These are phyloP conservation scores for Aspergillus uvarum DNA, from an alignment of 2,329 filamentous ascomycete genomes.

Conservation along the genomic window DNA sequence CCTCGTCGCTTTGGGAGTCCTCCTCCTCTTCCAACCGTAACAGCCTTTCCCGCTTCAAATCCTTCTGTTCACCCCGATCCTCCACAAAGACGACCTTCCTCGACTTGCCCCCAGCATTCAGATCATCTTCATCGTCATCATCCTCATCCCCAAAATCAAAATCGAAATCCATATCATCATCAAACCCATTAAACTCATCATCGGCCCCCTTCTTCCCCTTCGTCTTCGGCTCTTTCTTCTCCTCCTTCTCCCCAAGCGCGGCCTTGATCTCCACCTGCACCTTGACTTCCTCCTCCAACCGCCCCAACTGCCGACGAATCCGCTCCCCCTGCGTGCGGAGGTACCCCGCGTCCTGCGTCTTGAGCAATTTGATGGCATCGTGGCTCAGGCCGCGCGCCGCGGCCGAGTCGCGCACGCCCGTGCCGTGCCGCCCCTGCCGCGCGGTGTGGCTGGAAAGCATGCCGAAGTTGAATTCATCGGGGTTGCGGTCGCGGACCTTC, in stretches of 20 bases:
- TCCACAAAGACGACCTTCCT: conserved; percentile 44
- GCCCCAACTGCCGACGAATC: conserved; percentile 54
- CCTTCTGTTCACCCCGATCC: conserved; percentile 36
- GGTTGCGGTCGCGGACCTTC: conserved; percentile 62
- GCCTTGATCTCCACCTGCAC: conserved; percentile 42
- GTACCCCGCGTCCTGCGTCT: conserved; percentile 65
- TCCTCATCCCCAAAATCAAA: conserved; percentile 22
- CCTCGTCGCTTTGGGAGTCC: conserved; percentile 27
- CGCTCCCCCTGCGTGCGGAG: conserved; percentile 59
- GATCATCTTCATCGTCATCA: conserved; percentile 22
- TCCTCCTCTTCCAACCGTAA: conserved; percentile 16
- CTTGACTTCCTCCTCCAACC: conserved; percentile 47
- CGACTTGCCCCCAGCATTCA: conserved; percentile 25
- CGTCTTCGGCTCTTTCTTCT: conserved; percentile 22
- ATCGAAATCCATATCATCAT: conserved; percentile 23
- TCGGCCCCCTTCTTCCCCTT: conserved; percentile 23
- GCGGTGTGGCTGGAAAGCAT: conserved; percentile 57
- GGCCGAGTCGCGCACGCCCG: conserved; percentile 42
- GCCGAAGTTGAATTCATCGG: conserved; percentile 66
- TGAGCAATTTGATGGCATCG: conserved; percentile 63
- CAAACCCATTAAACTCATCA: conserved; percentile 15
- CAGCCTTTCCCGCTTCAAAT: conserved; percentile 25
- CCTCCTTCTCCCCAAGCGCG: conserved; percentile 24
- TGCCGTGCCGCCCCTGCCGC: conserved; percentile 44
- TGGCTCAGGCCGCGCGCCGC: conserved; percentile 48